Evolutionary conservation across 306 rosid species (phyloP).

Genomic region (Albizia julibrissin): DNA sequence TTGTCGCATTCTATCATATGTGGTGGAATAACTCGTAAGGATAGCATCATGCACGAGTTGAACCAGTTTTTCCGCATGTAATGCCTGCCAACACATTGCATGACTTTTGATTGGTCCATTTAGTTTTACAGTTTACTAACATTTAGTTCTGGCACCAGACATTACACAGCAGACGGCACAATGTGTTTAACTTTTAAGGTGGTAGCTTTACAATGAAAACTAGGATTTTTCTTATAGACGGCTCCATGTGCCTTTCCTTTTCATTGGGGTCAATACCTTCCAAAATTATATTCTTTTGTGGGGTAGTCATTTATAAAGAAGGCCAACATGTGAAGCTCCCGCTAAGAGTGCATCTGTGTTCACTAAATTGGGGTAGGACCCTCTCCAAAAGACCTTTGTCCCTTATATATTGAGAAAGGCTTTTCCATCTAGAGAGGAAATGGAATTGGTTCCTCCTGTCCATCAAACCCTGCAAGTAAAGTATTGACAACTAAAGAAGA

Average conservation of each 20-base stretch:
- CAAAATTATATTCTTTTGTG: background rate
- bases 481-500: background rate
- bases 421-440: constrained; percentile 19
- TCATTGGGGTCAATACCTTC: background rate
- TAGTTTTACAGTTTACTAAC: background rate
- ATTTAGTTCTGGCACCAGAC: background rate
- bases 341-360: background rate
- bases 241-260: background rate
- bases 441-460: constrained; percentile 1
- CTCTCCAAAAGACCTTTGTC: background rate
- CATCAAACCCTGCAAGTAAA: background rate
- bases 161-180: background rate
- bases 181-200: background rate
- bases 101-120: background rate
- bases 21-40: too few species aligned
- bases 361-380: background rate
- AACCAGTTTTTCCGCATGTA: too few species aligned
- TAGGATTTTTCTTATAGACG: background rate
- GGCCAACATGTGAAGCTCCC: background rate
- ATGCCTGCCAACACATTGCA: background rate
- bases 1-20: too few species aligned
- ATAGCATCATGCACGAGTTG: too few species aligned
- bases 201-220: background rate
- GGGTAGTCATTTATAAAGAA: background rate
- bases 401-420: background rate